Percentiles rank a stretch among this genome's conserved stretches.
These are phyloP conservation scores for Alnus glutinosa DNA, from an alignment of 306 rosid species.

Conservation along the genomic window DNA sequence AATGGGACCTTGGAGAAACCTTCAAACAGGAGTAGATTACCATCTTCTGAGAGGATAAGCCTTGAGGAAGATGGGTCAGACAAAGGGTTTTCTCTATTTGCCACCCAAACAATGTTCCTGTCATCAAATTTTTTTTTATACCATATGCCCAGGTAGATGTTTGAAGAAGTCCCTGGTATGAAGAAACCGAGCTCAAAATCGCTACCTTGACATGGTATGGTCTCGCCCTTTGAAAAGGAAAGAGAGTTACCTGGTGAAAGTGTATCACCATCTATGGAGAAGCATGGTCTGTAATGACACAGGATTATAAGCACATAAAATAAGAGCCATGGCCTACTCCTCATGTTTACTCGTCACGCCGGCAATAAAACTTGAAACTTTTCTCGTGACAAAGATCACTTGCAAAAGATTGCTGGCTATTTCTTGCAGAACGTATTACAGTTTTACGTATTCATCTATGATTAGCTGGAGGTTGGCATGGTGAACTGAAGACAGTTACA, in stretches of 20 bases:
- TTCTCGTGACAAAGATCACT: no score
- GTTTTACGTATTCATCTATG: no score
- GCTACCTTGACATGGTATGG: not conserved
- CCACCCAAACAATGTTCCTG: not conserved
- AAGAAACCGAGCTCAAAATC: not conserved
- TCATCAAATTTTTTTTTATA: not conserved
- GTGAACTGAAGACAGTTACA: no score
- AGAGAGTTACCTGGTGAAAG: not conserved
- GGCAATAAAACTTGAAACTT: no score
- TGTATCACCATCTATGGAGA: not conserved
- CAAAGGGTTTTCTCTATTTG: not conserved
- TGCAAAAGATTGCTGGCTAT: no score
- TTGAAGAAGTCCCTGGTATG: not conserved
- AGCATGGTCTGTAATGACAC: not conserved
- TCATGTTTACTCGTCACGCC: no score
- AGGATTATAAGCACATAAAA: not conserved
- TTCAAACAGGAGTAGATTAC: not conserved
- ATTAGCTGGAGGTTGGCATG: no score
- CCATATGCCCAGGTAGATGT: not conserved
- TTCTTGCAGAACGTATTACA: no score
- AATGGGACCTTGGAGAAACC: not conserved
- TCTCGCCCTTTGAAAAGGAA: not conserved
- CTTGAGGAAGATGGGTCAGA: not conserved
- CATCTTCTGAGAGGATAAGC: not conserved
- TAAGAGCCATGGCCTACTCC: not conserved